Conservation (phyloP, 106 monocot genomes). For the Platanthera guangdongensis region DNA sequence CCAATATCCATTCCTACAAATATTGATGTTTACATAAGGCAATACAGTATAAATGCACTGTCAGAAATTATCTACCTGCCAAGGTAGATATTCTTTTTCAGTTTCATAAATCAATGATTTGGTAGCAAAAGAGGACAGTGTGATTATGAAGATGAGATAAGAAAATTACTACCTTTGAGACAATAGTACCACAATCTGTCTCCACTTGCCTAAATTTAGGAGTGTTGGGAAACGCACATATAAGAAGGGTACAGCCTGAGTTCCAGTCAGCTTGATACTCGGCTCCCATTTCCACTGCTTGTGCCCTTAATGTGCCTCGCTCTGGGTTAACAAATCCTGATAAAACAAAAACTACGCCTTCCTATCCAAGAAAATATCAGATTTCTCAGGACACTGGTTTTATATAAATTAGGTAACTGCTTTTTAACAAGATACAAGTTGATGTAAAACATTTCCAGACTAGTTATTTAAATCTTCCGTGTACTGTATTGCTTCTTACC, state of each 20-base stretch:
- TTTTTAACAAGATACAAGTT: neutral
- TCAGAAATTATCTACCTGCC: neutral
- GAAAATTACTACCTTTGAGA: constrained; percentile 62
- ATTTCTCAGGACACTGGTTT: neutral
- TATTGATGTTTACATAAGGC: constrained; percentile 9
- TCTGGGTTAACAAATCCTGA: constrained; percentile 97
- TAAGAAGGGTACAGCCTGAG: constrained; percentile 81
- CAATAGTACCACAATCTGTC: constrained; percentile 78
- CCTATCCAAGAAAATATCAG: constrained; percentile 28
- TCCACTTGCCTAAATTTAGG: constrained; percentile 93
- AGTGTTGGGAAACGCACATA: constrained; percentile 92
- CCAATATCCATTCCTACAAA: constrained; percentile 81
- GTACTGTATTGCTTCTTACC: constrained; percentile 28
- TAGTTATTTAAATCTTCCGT: neutral
- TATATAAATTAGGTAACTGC: neutral
- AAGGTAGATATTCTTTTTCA: neutral
- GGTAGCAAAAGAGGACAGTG: neutral
- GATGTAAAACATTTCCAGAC: neutral
- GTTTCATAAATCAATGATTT: constrained; percentile 1
- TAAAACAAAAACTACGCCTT: constrained; percentile 81
- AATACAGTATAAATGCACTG: neutral
- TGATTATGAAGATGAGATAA: neutral
- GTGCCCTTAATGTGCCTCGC: constrained; percentile 56
- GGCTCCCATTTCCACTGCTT: constrained; percentile 85
- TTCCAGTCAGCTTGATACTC: constrained; percentile 79